Percentiles rank a stretch among this genome's conserved stretches.
phyloP scores from a whole-genome alignment of 2,329 filamentous ascomycete genomes.

The Exophiala spinifera region DNA sequence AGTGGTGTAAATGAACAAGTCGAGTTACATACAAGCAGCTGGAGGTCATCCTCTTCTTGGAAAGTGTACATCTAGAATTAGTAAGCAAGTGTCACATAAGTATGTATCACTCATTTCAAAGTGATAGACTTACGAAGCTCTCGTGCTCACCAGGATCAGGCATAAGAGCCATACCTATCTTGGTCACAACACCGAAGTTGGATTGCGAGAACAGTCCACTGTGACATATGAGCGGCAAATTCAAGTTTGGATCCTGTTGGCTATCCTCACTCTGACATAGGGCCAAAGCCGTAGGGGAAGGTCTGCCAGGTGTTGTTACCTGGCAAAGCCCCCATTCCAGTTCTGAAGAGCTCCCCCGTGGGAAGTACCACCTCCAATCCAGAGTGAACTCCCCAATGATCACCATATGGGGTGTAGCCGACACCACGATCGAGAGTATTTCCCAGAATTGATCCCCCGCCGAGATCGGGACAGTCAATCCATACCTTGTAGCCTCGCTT shows the following conservation, averaged over 20 bases:
- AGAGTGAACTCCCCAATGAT: constrained; percentile 47
- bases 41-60: constrained; percentile 21
- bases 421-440: constrained; percentile 49
- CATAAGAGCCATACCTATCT: constrained; percentile 26
- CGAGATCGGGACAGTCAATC: constrained; percentile 49
- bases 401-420: constrained; percentile 34
- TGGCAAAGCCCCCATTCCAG: constrained; percentile 39
- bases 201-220: constrained; percentile 24
- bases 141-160: constrained; percentile 13
- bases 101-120: no score
- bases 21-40: constrained; percentile 27
- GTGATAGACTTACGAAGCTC: not conserved
- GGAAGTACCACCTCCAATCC: constrained; percentile 45
- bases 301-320: constrained; percentile 13
- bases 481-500: constrained; percentile 41
- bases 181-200: constrained; percentile 26
- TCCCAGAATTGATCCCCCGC: constrained; percentile 50
- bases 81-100: constrained; percentile 4
- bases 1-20: not conserved
- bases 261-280: not conserved
- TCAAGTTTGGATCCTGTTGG: not conserved
- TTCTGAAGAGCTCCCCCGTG: constrained; percentile 37
- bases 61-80: constrained; percentile 18
- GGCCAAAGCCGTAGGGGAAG: constrained; percentile 14
- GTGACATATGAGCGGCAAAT: not conserved